Conservation (phyloP, 352 stramenopile genomes). For the Phytophthora aleatoria region DNA sequence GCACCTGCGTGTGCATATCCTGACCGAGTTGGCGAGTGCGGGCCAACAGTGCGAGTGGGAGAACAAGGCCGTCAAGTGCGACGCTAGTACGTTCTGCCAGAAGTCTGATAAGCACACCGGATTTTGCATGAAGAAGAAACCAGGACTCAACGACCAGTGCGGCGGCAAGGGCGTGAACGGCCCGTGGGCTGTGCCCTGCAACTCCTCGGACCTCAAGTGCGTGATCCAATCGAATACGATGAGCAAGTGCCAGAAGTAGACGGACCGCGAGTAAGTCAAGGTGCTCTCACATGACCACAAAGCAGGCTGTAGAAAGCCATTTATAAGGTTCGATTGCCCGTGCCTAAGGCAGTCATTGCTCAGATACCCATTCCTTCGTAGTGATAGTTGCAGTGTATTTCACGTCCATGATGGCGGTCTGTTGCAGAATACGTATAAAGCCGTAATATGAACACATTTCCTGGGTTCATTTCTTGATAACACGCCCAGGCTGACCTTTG, state of each 20-base stretch:
- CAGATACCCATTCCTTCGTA: neutral
- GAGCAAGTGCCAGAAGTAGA: slow-evolving; percentile 3
- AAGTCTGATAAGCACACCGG: slow-evolving; percentile 14
- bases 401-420: neutral
- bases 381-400: neutral
- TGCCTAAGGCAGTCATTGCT: neutral
- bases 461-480: too few species aligned
- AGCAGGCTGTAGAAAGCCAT: neutral
- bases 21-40: slow-evolving; percentile 1
- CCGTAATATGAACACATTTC: neutral
- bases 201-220: slow-evolving; percentile 4
- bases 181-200: slow-evolving; percentile 17
- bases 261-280: neutral
- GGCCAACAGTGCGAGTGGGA: slow-evolving; percentile 2
- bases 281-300: neutral
- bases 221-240: neutral
- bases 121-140: slow-evolving; percentile 21
- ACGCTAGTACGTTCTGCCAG: slow-evolving; percentile 15
- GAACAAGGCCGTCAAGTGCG: slow-evolving; percentile 9
- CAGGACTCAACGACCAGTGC: slow-evolving; percentile 17
- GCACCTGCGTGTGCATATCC: slow-evolving; percentile 1
- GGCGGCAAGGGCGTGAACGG: slow-evolving; percentile 1
- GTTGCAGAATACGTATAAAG: neutral
- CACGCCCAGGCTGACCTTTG: too few species aligned
- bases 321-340: neutral